A percentile compares a stretch with the other conserved stretches of the same genome.
Evolutionary conservation across 352 stramenopile species (phyloP).

Genomic region (Saprolegnia parasitica): DNA sequence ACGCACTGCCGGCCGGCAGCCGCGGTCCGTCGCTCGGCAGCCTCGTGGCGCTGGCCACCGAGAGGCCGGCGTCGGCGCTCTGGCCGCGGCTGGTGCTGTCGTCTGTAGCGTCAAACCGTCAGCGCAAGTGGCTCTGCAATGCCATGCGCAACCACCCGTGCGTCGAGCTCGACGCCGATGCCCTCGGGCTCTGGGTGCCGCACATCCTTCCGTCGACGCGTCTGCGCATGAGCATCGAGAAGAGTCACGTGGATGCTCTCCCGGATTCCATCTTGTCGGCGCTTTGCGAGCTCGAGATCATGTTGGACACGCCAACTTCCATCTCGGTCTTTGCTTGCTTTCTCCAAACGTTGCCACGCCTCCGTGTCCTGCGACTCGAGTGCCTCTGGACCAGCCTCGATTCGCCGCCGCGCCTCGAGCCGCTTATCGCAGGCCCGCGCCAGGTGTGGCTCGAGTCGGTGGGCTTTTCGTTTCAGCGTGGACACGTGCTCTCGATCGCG

Average conservation of each 20-base stretch:
- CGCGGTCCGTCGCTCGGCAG: neutral
- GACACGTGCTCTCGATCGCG: neutral
- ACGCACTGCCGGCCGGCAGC: neutral
- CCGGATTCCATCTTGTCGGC: neutral
- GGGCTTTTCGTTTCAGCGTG: slow-evolving; percentile 8
- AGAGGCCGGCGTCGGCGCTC: neutral
- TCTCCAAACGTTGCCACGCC: neutral
- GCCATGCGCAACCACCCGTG: neutral
- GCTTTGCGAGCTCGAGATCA: neutral
- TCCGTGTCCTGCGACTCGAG: slow-evolving; percentile 4
- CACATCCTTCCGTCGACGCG: neutral
- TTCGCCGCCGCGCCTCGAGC: neutral
- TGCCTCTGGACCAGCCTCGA: neutral
- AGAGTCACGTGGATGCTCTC: neutral
- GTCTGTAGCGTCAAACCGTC: neutral
- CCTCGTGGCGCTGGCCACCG: neutral
- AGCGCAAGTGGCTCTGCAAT: neutral
- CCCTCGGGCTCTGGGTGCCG: neutral
- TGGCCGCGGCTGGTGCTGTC: neutral
- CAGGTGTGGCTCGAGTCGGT: neutral
- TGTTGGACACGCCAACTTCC: neutral
- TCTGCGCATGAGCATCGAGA: neutral
- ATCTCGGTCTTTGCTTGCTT: neutral
- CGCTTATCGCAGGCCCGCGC: neutral
- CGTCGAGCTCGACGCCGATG: neutral